Base-by-base conservation (phyloP, 441 rosid genomes). In the Jatropha podagrica region DNA sequence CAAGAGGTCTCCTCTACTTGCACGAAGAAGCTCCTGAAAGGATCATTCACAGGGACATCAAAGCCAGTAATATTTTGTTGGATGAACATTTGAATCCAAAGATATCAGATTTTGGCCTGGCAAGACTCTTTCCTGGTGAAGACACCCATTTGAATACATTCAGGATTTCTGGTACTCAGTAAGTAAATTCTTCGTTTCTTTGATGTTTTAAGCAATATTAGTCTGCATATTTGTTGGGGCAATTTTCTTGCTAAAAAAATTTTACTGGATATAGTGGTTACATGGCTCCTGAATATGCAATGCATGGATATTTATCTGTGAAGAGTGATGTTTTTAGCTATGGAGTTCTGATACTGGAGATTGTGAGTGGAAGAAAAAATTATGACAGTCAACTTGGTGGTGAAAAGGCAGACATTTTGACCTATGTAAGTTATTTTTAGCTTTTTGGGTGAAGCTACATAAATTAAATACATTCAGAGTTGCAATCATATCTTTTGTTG, bases 1-100 rank as follows among this genome's bases (percentile, higher is more conserved):
- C 96, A 15, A 86, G 90, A 82, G 98, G 97, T 73, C 89, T 94
- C 51, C 89, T 90, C 20, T 94, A 94, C 81, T 83, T 92, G 73
- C 98, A 94, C 62, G 98, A 94, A 81, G 97, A 94, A 81, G 97
- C 98, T 55, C 98, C 98, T 41, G 82, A 78, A 78, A 86, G 97
- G 81, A 94, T 94, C 74, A 88, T 94, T 66, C 98, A 94, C 40
- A 88, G 92, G 78, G 98, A 93, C 79, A 93, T 93, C 54, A 93
- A 93, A 80, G 92, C 93, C 13, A 88, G 98, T 68, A 93, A 93
- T 79, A 88, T 94, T 80, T 85, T 94, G 81, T 76, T 94, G 65
- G 98, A 94, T 71, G 86, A 86, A 68, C 81, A 76, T 3, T 80
- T 94, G 69, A 90, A 86, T 81, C 97, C 98, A 4, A 94, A 92